Conservation (phyloP, 2,329 filamentous ascomycete genomes). For the Rosellinia necatrix region DNA sequence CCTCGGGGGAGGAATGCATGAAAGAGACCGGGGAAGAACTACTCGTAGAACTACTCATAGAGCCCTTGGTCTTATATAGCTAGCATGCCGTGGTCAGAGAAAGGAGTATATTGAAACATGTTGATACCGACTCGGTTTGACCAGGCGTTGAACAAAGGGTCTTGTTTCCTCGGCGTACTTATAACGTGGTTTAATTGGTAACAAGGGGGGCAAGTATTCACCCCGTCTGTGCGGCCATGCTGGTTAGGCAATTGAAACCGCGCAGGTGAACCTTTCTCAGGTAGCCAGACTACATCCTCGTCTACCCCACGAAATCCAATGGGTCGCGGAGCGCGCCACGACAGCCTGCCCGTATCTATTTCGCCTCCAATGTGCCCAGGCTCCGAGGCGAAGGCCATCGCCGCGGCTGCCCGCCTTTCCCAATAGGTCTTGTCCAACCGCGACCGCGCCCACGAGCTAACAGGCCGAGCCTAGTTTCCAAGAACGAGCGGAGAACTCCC, state of each 20-base stretch:
- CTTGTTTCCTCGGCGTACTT: background rate
- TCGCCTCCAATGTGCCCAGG: slow-evolving; percentile 7
- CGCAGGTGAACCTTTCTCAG: background rate
- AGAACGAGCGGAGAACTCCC: slow-evolving; percentile 7
- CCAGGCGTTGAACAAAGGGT: background rate
- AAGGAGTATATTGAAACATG: background rate
- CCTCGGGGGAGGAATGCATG: too few relatives aligned
- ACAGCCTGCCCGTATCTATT: slow-evolving; percentile 6
- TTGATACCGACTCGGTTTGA: too few relatives aligned
- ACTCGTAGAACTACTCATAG: background rate
- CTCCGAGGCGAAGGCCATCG: background rate
- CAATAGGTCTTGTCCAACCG: slow-evolving; percentile 20
- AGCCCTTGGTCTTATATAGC: background rate
- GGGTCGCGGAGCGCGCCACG: background rate
- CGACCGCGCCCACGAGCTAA: slow-evolving; percentile 7
- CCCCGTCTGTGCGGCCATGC: too few relatives aligned
- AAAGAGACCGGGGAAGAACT: background rate
- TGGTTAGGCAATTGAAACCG: too few relatives aligned
- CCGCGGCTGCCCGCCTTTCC: slow-evolving; percentile 3
- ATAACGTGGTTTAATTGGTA: background rate
- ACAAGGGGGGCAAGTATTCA: too few relatives aligned
- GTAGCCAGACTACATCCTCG: background rate
- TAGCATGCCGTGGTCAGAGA: background rate
- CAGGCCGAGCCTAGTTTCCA: slow-evolving; percentile 9
- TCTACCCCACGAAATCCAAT: slow-evolving; percentile 1